phyloP scores from a whole-genome alignment of 2,329 filamentous ascomycete species.

The Alternaria arborescens region DNA sequence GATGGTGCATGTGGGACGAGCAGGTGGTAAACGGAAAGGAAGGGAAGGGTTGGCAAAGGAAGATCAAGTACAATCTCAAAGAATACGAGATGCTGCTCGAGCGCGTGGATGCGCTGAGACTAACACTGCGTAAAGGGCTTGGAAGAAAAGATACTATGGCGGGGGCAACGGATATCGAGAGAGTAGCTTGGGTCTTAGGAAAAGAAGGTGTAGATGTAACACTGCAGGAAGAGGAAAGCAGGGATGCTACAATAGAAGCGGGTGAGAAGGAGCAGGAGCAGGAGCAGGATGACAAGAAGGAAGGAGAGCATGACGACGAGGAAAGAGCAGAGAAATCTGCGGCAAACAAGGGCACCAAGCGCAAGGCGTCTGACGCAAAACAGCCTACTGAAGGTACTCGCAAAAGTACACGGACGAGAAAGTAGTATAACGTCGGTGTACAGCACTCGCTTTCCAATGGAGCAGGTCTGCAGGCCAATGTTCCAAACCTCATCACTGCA shows the following conservation, averaged over 20 bases:
- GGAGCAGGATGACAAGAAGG: neutral
- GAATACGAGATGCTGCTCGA: constrained; percentile 70
- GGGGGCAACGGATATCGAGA: constrained; percentile 27
- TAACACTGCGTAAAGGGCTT: constrained; percentile 47
- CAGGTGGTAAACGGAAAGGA: constrained; percentile 32
- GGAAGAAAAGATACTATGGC: constrained; percentile 54
- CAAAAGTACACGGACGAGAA: constrained; percentile 39
- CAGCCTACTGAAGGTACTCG: constrained; percentile 28
- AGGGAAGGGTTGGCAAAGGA: constrained; percentile 58
- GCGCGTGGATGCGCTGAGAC: constrained; percentile 38
- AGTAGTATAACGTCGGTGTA: constrained; percentile 7
- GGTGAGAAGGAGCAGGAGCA: constrained; percentile 4
- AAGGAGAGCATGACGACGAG: neutral
- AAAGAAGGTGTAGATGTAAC: constrained; percentile 14
- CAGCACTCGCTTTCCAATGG: neutral
- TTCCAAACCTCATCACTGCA: neutral
- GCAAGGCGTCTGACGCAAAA: constrained; percentile 30
- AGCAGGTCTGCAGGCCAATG: neutral
- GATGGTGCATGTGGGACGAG: constrained; percentile 70
- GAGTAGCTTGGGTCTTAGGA: constrained; percentile 16
- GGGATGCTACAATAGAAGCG: neutral
- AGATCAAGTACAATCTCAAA: constrained; percentile 73
- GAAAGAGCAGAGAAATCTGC: constrained; percentile 1
- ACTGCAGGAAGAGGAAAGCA: neutral
- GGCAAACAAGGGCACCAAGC: constrained; percentile 32